Evolutionary conservation across 1,139 yeast genomes (phyloP).

Genomic region (Pichia sp.): DNA sequence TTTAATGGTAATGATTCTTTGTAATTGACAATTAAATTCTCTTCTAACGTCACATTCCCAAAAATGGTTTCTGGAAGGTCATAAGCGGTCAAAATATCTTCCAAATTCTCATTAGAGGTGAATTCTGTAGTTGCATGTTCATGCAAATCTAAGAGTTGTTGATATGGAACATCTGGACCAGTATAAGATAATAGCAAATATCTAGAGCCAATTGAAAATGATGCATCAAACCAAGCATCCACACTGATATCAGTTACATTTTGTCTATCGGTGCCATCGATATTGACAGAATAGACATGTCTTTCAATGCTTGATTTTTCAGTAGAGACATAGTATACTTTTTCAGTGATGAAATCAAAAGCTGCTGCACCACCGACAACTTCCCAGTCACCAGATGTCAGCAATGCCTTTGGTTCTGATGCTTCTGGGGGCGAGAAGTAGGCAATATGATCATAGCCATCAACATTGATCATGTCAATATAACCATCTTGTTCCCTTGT

Average conservation of each 20-base stretch:
- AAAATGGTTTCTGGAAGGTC: constrained; percentile 42
- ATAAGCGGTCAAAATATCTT: constrained; percentile 33
- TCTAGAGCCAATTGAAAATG: constrained; percentile 64
- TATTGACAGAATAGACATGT: constrained; percentile 42
- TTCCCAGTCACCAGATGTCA: constrained; percentile 51
- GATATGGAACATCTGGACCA: constrained; percentile 67
- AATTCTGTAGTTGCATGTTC: constrained; percentile 26
- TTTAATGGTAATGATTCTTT: constrained; percentile 59
- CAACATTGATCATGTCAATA: constrained; percentile 44
- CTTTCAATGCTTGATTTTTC: constrained; percentile 46
- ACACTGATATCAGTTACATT: constrained; percentile 47
- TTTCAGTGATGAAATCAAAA: constrained; percentile 36
- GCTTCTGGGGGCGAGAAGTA: constrained; percentile 46
- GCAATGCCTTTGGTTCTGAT: constrained; percentile 30
- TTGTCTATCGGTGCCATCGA: constrained; percentile 31
- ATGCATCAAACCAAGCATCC: constrained; percentile 62
- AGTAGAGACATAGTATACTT: constrained; percentile 43
- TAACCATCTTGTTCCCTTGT: constrained; percentile 45
- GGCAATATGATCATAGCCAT: constrained; percentile 51
- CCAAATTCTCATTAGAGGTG: constrained; percentile 43
- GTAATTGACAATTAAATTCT: constrained; percentile 33
- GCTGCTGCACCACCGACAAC: constrained; percentile 43
- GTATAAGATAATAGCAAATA: constrained; percentile 50
- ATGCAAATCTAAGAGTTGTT: constrained; percentile 52
- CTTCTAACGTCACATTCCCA: constrained; percentile 43